Base-by-base conservation (phyloP, 495 filamentous ascomycete species). In the Penicillium riverlandense region DNA sequence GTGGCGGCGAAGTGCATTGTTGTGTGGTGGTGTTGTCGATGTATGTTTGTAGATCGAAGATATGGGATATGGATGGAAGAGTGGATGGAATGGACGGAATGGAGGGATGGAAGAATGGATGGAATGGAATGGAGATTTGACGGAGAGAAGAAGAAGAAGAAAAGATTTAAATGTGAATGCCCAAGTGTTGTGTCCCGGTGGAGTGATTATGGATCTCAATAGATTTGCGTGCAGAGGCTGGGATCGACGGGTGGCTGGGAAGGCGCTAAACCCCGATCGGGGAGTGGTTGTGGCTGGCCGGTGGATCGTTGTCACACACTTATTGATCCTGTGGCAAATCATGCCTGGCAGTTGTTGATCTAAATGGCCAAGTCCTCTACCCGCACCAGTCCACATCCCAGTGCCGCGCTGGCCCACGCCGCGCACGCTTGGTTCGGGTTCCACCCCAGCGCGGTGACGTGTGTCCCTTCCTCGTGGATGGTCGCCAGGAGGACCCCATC, bases 301-400 rank as follows among this genome's bases (percentile, higher is more conserved):
- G 22, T 22, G 22, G 32, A 8, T 34, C 32, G 0, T 6, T 34
- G 32, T 34, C 32, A 34, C 9, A 34, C 32, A 34, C n/a, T 34
- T 11, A 34, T 11, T 34, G n/a, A 12, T 34, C 32, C 32, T 36
- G 56, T 59, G 57, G 57, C 57, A 14, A 34, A 48, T 53, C 43
- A 46, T 50, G 42, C 45, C 34, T 38, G 39, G 43, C 31, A 11
- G 31, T 34, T 37, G 14, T 38, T 35, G 31, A 38, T 31, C n/a
- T 41, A 74, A 29, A 76, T 59, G 9, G 76, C 74, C 38, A 86
- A 43, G 73, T 87, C 82, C 59, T 86, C 80, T n/a, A 86, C 74
- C 48, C 83, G 74, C 28, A 86, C 51, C 45, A 86, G 58, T 10
- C 83, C 83, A 59, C 72, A 77, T 6, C 72, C 81, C 64, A 76